Conservation (phyloP, 164 flowering plant genomes). For the Kalanchoe fedtschenkoi region DNA sequence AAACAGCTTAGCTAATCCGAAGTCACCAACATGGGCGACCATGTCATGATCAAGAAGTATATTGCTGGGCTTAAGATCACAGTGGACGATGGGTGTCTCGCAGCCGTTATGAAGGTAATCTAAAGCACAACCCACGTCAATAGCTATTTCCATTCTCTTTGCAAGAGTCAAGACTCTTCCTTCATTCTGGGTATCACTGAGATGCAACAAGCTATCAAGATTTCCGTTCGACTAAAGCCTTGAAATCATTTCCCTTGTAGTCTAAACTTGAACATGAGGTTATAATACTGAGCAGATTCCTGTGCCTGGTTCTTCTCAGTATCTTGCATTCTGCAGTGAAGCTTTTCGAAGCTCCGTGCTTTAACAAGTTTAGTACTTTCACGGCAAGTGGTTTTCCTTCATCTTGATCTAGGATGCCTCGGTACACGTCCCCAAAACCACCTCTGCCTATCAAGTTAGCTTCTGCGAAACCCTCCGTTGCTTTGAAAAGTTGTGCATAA, state of each 20-base stretch:
- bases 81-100: no score
- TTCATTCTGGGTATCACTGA: no score
- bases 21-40: no score
- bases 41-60: no score
- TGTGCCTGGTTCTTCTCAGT: not conserved
- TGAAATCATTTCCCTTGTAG: not conserved
- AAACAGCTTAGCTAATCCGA: not conserved
- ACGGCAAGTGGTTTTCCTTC: no score
- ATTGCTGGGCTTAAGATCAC: no score
- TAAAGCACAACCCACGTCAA: no score
- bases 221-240: conserved; percentile 6
- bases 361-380: conserved; percentile 4
- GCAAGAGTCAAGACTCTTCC: not conserved
- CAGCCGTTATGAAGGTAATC: no score
- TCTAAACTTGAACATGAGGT: conserved; percentile 6
- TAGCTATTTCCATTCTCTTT: no score
- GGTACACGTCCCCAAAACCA: conserved; percentile 4
- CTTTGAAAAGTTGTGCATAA: not conserved
- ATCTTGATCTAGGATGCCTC: not conserved
- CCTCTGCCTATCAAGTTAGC: conserved; percentile 3
- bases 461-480: not conserved
- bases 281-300: conserved; percentile 3
- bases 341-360: conserved; percentile 7
- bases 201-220: not conserved
- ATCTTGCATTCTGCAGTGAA: no score